Evolutionary conservation across 768 basidiomycete species (phyloP).

Genomic region (Brasilioporus rufonigricans): DNA sequence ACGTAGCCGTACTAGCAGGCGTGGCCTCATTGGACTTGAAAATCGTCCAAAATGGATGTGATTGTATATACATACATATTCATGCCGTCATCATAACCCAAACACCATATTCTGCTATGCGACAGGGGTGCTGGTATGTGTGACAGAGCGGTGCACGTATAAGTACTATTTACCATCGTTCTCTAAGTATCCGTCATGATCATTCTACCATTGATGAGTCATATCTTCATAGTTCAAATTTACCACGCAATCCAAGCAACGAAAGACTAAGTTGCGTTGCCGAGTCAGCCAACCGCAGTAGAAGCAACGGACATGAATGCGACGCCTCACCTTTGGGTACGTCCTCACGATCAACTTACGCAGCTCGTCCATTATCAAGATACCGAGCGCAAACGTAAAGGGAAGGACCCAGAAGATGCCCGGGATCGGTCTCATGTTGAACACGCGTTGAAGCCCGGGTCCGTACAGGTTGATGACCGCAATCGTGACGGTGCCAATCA

Average conservation of each 20-base stretch:
- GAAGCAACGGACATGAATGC: too few relatives aligned
- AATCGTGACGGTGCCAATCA: conserved; percentile 31
- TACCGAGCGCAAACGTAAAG: conserved; percentile 39
- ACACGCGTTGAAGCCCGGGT: conserved; percentile 24
- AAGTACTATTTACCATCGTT: background rate
- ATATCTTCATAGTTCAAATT: background rate
- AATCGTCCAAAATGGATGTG: too few relatives aligned
- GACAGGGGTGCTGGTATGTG: background rate
- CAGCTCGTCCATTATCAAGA: conserved; percentile 44
- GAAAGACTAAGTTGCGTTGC: conserved; percentile 13
- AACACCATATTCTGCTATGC: background rate
- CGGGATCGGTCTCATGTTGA: conserved; percentile 38
- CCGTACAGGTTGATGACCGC: conserved; percentile 37
- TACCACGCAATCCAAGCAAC: conserved; percentile 26
- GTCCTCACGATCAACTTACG: conserved; percentile 45
- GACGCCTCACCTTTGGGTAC: conserved; percentile 38
- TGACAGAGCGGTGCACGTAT: background rate
- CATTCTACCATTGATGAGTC: background rate
- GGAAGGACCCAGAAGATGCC: conserved; percentile 46
- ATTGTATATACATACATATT: background rate
- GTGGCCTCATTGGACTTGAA: too few relatives aligned
- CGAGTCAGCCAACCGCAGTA: background rate
- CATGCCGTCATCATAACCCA: too few relatives aligned
- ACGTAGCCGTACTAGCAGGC: too few relatives aligned
- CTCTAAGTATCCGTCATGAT: background rate